Evolutionary conservation across 2,329 filamentous ascomycete species (phyloP).

Genomic region (Tolypocladium guangdongense): DNA sequence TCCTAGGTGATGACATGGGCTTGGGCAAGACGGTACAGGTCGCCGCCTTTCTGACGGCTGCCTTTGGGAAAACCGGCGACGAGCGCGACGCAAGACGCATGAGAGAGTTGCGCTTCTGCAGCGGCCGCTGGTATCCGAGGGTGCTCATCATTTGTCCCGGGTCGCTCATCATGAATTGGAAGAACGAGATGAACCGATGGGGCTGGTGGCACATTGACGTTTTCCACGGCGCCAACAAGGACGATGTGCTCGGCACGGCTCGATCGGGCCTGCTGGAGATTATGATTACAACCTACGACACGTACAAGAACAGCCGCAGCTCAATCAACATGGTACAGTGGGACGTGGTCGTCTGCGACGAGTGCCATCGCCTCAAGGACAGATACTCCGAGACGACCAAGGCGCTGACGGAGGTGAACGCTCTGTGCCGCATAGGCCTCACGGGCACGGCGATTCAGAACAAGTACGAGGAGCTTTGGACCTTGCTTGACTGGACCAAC

Average conservation of each 20-base stretch:
- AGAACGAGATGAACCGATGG: conserved; percentile 75
- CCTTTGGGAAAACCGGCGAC: conserved; percentile 90
- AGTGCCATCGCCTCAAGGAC: conserved; percentile 86
- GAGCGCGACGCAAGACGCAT: conserved; percentile 77
- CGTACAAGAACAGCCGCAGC: conserved; percentile 68
- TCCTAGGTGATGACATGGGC: conserved; percentile 96
- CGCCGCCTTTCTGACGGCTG: conserved; percentile 79
- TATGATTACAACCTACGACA: conserved; percentile 88
- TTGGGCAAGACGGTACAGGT: conserved; percentile 95
- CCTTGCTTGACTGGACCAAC: conserved; percentile 90
- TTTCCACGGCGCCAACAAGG: conserved; percentile 62
- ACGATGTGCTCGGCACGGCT: conserved; percentile 61
- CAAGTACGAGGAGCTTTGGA: conserved; percentile 96
- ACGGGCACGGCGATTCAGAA: conserved; percentile 97
- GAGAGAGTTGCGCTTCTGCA: conserved; percentile 65
- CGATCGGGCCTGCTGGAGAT: conserved; percentile 71
- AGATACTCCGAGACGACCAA: conserved; percentile 64
- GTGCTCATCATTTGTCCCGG: conserved; percentile 83
- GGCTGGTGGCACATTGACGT: conserved; percentile 88
- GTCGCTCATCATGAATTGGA: conserved; percentile 84
- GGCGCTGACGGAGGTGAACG: conserved; percentile 83
- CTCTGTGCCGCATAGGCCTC: conserved; percentile 82
- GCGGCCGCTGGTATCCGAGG: conserved; percentile 59
- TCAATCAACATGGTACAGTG: conserved; percentile 75
- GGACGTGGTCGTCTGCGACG: conserved; percentile 91